These are phyloP conservation scores for Populus ilicifolia DNA, from an alignment of 345 rosid genomes.

Conservation along the genomic window DNA sequence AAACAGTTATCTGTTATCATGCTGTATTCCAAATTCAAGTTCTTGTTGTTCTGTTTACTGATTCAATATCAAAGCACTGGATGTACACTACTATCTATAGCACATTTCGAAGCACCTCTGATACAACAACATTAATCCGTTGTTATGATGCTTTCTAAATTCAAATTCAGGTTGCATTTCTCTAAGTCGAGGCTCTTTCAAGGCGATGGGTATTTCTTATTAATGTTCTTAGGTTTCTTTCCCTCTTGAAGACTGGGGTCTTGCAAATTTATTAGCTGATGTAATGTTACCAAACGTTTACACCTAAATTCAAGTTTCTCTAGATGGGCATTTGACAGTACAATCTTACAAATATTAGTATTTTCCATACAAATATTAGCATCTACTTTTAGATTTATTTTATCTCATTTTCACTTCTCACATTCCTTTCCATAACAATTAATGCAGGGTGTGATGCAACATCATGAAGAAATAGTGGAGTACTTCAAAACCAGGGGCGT, in stretches of 20 bases:
- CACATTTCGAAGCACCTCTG: neutral
- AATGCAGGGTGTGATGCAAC: constrained; percentile 78
- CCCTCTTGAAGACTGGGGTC: neutral
- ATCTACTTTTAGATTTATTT: neutral
- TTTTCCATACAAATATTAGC: neutral
- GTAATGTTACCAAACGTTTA: neutral
- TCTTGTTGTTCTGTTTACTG: neutral
- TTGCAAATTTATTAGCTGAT: neutral
- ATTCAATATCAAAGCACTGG: neutral
- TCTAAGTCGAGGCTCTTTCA: neutral
- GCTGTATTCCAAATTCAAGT: neutral
- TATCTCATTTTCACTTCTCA: neutral
- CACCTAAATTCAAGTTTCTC: neutral
- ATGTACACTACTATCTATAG: neutral
- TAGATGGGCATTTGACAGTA: neutral
- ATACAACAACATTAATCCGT: neutral
- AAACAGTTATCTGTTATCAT: neutral
- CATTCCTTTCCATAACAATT: neutral
- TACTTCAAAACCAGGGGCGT: constrained; percentile 83
- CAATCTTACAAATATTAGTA: neutral
- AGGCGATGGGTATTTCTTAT: neutral
- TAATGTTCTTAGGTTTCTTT: neutral
- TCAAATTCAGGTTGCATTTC: neutral
- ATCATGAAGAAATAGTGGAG: constrained; percentile 75
- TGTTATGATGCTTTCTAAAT: neutral